Evolutionary conservation across 139 green algal genomes (phyloP).

Genomic region (Mychonastes homosphaera): DNA sequence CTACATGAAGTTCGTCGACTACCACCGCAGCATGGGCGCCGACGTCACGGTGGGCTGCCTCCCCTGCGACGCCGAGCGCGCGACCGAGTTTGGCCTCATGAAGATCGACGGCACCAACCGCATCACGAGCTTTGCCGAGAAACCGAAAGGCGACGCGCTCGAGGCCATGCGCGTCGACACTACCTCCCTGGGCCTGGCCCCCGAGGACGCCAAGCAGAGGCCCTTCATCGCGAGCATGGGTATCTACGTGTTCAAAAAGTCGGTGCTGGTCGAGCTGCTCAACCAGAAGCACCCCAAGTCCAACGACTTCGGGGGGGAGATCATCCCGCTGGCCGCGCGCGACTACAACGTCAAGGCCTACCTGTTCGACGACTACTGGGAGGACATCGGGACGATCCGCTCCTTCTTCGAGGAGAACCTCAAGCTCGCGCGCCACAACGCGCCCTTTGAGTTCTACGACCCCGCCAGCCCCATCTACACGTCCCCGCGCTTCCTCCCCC

Average conservation of each 20-base stretch:
- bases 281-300: slow-evolving; percentile 42
- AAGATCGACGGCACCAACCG: slow-evolving; percentile 59
- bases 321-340: slow-evolving; percentile 76
- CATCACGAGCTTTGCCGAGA: slow-evolving; percentile 77
- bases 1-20: slow-evolving; percentile 97
- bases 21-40: slow-evolving; percentile 76
- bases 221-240: slow-evolving; percentile 98
- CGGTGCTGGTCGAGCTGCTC: slow-evolving; percentile 71
- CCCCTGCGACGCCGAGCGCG: slow-evolving; percentile 68
- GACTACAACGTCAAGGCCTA: slow-evolving; percentile 60
- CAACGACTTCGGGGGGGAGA: slow-evolving; percentile 97
- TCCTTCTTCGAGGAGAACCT: slow-evolving; percentile 99
- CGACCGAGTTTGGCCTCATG: slow-evolving; percentile 91
- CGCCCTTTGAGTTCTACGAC: slow-evolving; percentile 92
- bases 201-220: slow-evolving; percentile 60
- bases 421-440: slow-evolving; percentile 54
- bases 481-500: slow-evolving; percentile 90
- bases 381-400: slow-evolving; percentile 98
- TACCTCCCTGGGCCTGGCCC: slow-evolving; percentile 47
- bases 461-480: slow-evolving; percentile 96
- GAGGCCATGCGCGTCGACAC: slow-evolving; percentile 94
- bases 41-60: slow-evolving; percentile 94
- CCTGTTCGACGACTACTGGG: slow-evolving; percentile 98
- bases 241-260: slow-evolving; percentile 99
- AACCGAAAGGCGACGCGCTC: slow-evolving; percentile 90